Evolutionary conservation across 257 asterid genomes (phyloP), one percentile per base, ranked within the genome.

Genomic region (Jaltomata sinuosa): DNA sequence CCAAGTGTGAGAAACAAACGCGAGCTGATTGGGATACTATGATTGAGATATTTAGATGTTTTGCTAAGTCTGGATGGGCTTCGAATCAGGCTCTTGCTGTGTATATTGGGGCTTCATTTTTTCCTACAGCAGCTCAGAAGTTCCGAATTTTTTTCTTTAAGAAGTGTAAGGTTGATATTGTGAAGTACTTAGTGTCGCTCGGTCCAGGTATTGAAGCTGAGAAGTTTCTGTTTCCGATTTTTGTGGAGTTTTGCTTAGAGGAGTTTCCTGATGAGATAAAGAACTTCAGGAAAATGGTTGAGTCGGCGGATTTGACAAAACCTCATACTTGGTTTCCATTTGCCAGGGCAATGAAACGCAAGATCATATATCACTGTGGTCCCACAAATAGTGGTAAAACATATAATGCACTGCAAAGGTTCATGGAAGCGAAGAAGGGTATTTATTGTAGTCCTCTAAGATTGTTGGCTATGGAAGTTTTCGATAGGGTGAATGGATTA

Each of bases 361-460:
- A 88, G 89, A 89, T 96, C 31, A 68, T 94, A 29, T 96, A 96
- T 89, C 99, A 96, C 68, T 93, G 99, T 81, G 99, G 99, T 21
- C 99, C 99, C 8, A 96, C 98, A 52, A 96, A 96, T 89, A 96
- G 99, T 87, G 99, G 99, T 79, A 96, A 96, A 83, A 96, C 99
- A 6, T 96, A 96, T 83, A 96, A 96, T 82, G 98, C 99, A 0
- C 83, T 96, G 89, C 99, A 93, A 87, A 93, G 97, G 85, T 96
- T 93, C 89, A 94, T 93, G 98, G 98, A 94, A 88, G 99, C 98
- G 1, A 91, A 93, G 85, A 94, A 91, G 85, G 99, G 97, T 11
- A 91, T 94, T 59, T 96, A 94, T 86, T 96, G 99, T 82, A 96
- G 99, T 89, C 99, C 99, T 77, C 98, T 96, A 31, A 88, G 98